Conservation (phyloP, 176 grass and related monocot species). For the Avena sativa region DNA sequence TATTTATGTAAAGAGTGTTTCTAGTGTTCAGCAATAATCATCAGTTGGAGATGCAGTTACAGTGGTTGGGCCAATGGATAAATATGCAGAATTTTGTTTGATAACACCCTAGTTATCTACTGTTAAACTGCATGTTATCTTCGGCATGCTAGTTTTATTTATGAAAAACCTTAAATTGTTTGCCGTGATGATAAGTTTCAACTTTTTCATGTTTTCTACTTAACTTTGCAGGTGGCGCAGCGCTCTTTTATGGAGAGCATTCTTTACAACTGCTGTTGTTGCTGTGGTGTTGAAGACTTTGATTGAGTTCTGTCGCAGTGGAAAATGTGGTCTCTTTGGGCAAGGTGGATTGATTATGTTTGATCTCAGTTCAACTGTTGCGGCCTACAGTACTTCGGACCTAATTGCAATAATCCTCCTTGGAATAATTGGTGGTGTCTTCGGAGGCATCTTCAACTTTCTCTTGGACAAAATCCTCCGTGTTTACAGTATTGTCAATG, state of each 20-base stretch:
- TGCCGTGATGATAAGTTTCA: not conserved
- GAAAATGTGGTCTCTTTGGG: slow-evolving; percentile 89
- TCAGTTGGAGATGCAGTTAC: slow-evolving; percentile 14
- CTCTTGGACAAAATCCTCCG: slow-evolving; percentile 77
- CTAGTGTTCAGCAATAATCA: not conserved
- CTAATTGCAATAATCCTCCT: slow-evolving; percentile 72
- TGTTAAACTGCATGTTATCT: slow-evolving; percentile 17
- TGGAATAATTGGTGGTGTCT: slow-evolving; percentile 80
- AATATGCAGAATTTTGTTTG: not conserved
- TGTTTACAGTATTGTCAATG: slow-evolving; percentile 78
- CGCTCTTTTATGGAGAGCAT: slow-evolving; percentile 88
- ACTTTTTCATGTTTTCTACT: not conserved
- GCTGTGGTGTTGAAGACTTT: slow-evolving; percentile 70
- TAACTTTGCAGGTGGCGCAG: slow-evolving; percentile 83
- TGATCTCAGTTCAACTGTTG: slow-evolving; percentile 74
- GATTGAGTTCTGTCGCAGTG: slow-evolving; percentile 75
- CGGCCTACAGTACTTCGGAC: slow-evolving; percentile 62
- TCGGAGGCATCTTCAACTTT: slow-evolving; percentile 84
- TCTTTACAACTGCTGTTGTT: slow-evolving; percentile 93
- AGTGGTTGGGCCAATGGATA: not conserved
- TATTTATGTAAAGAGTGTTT: not conserved
- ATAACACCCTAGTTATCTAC: not conserved
- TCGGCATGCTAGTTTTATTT: not conserved
- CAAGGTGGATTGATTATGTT: slow-evolving; percentile 94
- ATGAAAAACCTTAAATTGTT: not conserved